A percentile compares a stretch with the other conserved stretches of the same genome.
Evolutionary conservation across 169 alveolate species (phyloP).

Genomic region (Sarcocystis neurona): DNA sequence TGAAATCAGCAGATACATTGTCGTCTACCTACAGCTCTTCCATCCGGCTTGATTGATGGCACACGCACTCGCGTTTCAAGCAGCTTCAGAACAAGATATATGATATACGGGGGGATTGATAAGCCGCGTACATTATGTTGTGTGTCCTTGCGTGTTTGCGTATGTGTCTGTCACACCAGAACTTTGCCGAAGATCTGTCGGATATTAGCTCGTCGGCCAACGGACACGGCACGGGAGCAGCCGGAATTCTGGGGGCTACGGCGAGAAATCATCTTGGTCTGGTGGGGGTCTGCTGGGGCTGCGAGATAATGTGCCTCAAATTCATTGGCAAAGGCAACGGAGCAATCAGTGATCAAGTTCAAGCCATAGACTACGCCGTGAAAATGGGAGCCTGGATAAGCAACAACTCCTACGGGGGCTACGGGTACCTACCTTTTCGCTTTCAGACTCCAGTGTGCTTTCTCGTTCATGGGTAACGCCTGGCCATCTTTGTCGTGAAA

Average conservation of each 20-base stretch:
- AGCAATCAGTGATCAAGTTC: conserved; percentile 70
- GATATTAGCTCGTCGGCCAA: conserved; percentile 67
- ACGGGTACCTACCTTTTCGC: conserved; percentile 52
- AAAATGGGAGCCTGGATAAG: conserved; percentile 73
- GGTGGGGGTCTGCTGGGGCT: conserved; percentile 73
- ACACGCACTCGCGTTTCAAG: too few relatives aligned
- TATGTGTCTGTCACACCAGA: too few relatives aligned
- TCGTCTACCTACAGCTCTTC: too few relatives aligned
- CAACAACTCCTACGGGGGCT: conserved; percentile 73
- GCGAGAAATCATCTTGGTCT: conserved; percentile 68
- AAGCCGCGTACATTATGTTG: too few relatives aligned
- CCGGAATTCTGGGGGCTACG: conserved; percentile 73
- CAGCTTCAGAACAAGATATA: too few relatives aligned
- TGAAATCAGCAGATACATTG: too few relatives aligned
- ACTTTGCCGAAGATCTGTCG: conserved; percentile 52
- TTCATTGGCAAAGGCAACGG: conserved; percentile 74
- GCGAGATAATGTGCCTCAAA: conserved; percentile 74
- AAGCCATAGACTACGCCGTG: conserved; percentile 75
- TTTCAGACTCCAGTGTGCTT: neutral
- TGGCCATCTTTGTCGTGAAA: neutral
- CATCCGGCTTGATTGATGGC: too few relatives aligned
- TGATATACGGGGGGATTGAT: too few relatives aligned
- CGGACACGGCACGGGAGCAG: conserved; percentile 76
- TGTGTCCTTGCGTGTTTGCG: too few relatives aligned
- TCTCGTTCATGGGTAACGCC: neutral